Evolutionary conservation across 1,139 yeast species (phyloP).

Genomic region (Kluyveromyces marxianus): DNA sequence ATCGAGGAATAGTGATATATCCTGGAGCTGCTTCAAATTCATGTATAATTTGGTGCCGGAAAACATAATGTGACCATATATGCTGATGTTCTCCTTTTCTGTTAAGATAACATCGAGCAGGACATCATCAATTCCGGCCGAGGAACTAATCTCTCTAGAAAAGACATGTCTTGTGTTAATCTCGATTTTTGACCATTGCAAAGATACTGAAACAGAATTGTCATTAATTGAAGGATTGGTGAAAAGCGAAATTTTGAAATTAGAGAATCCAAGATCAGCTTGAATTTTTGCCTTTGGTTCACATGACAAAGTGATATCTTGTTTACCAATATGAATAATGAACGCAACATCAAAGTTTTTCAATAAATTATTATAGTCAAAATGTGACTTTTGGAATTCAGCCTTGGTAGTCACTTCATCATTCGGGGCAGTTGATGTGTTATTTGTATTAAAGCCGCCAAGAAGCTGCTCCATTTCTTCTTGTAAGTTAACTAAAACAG

Average conservation of each 20-base stretch:
- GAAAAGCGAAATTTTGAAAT: constrained; percentile 50
- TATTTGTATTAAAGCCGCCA: constrained; percentile 14
- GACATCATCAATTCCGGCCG: constrained; percentile 48
- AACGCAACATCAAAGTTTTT: constrained; percentile 55
- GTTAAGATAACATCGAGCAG: constrained; percentile 37
- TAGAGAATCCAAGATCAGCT: constrained; percentile 69
- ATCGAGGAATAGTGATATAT: constrained; percentile 72
- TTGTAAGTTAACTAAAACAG: constrained; percentile 57
- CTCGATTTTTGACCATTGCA: constrained; percentile 45
- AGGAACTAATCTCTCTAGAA: constrained; percentile 83
- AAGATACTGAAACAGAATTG: constrained; percentile 38
- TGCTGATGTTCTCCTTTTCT: constrained; percentile 35
- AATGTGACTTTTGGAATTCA: constrained; percentile 7
- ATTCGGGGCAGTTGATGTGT: background rate
- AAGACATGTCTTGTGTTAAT: constrained; percentile 84
- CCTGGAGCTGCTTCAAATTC: constrained; percentile 81
- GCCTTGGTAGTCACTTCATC: constrained; percentile 2
- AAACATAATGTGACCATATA: constrained; percentile 48
- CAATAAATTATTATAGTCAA: constrained; percentile 37
- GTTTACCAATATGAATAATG: constrained; percentile 61
- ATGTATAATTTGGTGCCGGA: constrained; percentile 55
- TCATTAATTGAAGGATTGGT: constrained; percentile 41
- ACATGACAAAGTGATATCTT: constrained; percentile 72
- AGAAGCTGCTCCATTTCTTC: constrained; percentile 38
- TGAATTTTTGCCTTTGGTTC: constrained; percentile 91